phyloP scores from a whole-genome alignment of 2,329 filamentous ascomycete species.

The Pseudocercospora eumusae region DNA sequence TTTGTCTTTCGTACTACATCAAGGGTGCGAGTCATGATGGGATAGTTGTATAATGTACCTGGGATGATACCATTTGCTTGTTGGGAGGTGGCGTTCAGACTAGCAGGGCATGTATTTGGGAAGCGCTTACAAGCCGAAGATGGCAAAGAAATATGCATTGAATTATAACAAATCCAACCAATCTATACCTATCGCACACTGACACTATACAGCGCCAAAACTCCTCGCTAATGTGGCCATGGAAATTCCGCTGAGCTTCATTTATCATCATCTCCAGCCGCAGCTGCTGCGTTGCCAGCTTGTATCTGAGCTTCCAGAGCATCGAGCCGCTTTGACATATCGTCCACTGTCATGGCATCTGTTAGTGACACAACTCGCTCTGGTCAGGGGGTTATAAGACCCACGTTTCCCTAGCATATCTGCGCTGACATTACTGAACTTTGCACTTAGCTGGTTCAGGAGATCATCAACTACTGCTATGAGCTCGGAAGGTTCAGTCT shows the following conservation, averaged over 20 bases:
- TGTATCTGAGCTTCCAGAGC: constrained; percentile 74
- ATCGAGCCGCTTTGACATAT: constrained; percentile 85
- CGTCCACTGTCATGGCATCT: constrained; percentile 73
- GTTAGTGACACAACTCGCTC: constrained; percentile 5
- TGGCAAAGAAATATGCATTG: neutral
- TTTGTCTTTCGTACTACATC: neutral
- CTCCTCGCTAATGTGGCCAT: constrained; percentile 13
- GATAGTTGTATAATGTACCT: constrained; percentile 4
- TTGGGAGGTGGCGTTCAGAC: neutral
- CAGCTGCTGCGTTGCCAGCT: constrained; percentile 49
- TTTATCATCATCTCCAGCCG: neutral
- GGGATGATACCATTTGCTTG: constrained; percentile 13
- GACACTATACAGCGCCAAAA: neutral
- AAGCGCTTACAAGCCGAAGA: neutral
- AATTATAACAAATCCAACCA: neutral
- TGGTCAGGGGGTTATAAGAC: constrained; percentile 37
- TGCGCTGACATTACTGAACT: constrained; percentile 80
- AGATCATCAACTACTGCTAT: constrained; percentile 82
- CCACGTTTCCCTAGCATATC: constrained; percentile 88
- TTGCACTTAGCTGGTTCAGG: constrained; percentile 77
- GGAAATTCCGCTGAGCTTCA: too few relatives aligned
- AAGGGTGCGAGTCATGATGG: neutral
- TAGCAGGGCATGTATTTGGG: neutral
- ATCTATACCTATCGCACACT: neutral
- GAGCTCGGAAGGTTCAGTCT: constrained; percentile 62